These are phyloP conservation scores for Backusella circina DNA, from an alignment of 192 early-diverging fungal genomes.

Conservation along the genomic window DNA sequence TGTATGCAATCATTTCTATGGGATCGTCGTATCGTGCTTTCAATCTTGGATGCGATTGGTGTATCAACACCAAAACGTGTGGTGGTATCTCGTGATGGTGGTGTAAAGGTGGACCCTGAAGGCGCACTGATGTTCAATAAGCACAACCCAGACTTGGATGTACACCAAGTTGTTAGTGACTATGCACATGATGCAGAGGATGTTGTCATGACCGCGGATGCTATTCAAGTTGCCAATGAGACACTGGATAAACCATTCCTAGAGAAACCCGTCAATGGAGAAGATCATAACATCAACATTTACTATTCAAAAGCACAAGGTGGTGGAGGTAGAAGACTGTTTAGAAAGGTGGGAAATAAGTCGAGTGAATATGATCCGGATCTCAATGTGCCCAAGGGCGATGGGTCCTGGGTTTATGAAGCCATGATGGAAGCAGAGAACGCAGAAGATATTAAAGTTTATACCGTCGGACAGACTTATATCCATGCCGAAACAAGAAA, in stretches of 20 bases:
- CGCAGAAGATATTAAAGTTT: constrained; percentile 96
- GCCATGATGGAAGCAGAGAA: constrained; percentile 93
- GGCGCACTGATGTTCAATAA: constrained; percentile 52
- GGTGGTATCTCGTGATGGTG: constrained; percentile 67
- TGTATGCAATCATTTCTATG: constrained; percentile 83
- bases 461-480: constrained; percentile 86
- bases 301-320: constrained; percentile 83
- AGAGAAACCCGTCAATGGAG: constrained; percentile 93
- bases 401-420: constrained; percentile 91
- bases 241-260: constrained; percentile 92
- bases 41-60: constrained; percentile 71
- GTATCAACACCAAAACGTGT: constrained; percentile 84
- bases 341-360: constrained; percentile 92
- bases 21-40: constrained; percentile 85
- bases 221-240: constrained; percentile 61
- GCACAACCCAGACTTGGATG: constrained; percentile 43
- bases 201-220: constrained; percentile 50
- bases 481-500: constrained; percentile 96
- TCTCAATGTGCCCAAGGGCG: constrained; percentile 58
- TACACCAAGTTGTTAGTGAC: constrained; percentile 33
- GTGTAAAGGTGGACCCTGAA: constrained; percentile 50
- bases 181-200: neutral
- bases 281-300: constrained; percentile 97
- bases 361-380: constrained; percentile 86
- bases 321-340: constrained; percentile 76